Evolutionary conservation across 2,329 filamentous ascomycete genomes (phyloP), one percentile per base, ranked within the genome.

Genomic region (Beauveria brongniartii): DNA sequence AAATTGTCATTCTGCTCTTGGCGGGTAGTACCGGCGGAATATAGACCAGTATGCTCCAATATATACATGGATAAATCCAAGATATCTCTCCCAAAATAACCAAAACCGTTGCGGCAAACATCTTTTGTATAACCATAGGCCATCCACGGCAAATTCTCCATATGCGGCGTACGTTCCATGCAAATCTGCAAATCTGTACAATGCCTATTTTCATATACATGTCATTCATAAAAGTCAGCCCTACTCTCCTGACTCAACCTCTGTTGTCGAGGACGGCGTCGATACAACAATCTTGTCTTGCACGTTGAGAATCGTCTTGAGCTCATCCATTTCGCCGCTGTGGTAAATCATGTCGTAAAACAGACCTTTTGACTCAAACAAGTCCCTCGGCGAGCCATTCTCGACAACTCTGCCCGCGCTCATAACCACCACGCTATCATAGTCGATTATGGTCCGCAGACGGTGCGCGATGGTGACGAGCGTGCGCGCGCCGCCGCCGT

Each of bases 391-490:
- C 20, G 75, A 75, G 8, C 80, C 81, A 20, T 73, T 69, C 78
- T 85, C 82, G 10, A 82, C 65, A 7, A 85, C 80, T 34, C 72
- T 72, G 0, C 82, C 82, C 0, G 75, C 77, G 8, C 76, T 77
- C 79, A 86, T 79, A 18, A 86, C 82, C 3, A 85, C 76, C 1
- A 86, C 77, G 34, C 75, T 75, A 66, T 86, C 82, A 64, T 83
- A 85, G 68, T 85, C 82, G 61, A 83, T 79, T 57, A 86, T 83
- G 0, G 82, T 85, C 47, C 79, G 73, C 53, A 85, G 70, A 5
- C 82, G 77, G 69, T 85, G 82, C 7, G 81, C 82, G 63, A 85
- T 83, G 2, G 82, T 83, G 22, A 85, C 77, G 4, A 85, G 73
- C 10, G 82, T 85, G 26, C 80, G 74, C 28, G 77, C 77, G 12